Percentiles rank a stretch among this genome's conserved stretches.
Evolutionary conservation across 2,329 filamentous ascomycete species (phyloP).

Genomic region (Xylariales sp.): DNA sequence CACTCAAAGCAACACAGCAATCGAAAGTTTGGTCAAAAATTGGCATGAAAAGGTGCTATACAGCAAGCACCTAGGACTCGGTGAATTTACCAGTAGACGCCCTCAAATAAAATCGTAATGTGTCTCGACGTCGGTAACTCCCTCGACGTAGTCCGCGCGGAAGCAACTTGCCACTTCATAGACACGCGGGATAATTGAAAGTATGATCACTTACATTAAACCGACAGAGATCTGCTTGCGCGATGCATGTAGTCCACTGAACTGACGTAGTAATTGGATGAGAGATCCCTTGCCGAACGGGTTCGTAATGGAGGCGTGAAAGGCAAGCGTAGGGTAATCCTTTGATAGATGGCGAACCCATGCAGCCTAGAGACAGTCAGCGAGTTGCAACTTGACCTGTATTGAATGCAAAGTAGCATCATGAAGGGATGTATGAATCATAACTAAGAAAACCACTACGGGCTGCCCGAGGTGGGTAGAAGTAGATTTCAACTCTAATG

Average conservation of each 20-base stretch:
- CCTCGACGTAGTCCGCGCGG: no score
- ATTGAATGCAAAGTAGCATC: slow-evolving; percentile 19
- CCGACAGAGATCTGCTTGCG: slow-evolving; percentile 94
- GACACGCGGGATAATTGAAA: no score
- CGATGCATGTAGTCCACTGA: slow-evolving; percentile 81
- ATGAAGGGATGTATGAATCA: slow-evolving; percentile 77
- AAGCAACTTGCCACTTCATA: no score
- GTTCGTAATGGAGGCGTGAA: slow-evolving; percentile 92
- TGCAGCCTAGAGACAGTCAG: slow-evolving; percentile 61
- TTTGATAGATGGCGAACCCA: slow-evolving; percentile 89
- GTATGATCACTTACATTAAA: no score
- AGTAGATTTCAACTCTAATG: slow-evolving; percentile 95
- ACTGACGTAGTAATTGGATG: slow-evolving; percentile 88
- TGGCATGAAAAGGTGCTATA: no score
- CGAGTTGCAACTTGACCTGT: slow-evolving; percentile 15
- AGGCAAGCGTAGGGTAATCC: slow-evolving; percentile 89
- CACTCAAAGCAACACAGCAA: no score
- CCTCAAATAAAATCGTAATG: no score
- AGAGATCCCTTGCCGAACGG: slow-evolving; percentile 94
- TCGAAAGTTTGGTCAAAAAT: no score
- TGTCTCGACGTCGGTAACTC: no score
- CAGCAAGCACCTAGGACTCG: no score
- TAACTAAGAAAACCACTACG: slow-evolving; percentile 96
- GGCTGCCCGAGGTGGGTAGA: slow-evolving; percentile 53
- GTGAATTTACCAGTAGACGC: no score